These are phyloP conservation scores for Chlamydomonas sp. DNA, from an alignment of 139 green algal genomes.

Conservation along the genomic window DNA sequence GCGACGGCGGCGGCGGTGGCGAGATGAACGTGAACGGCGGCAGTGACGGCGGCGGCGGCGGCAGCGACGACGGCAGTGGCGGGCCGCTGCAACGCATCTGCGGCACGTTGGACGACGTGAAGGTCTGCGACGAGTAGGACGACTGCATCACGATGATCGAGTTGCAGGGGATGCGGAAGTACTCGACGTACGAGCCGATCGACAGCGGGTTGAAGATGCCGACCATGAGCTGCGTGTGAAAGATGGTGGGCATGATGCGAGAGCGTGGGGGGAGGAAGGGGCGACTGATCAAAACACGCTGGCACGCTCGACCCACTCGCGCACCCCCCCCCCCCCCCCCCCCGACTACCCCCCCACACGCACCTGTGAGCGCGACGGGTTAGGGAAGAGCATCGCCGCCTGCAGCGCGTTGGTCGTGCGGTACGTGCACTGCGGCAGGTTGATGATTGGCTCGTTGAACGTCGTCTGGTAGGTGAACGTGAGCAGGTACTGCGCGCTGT, in stretches of 20 bases:
- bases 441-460: conserved; percentile 13
- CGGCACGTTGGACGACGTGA: not conserved
- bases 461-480: conserved; percentile 15
- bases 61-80: not conserved
- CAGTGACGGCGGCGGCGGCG: not conserved
- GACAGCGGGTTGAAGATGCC: conserved; percentile 14
- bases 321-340: too few relatives aligned
- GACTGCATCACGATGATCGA: conserved; percentile 6
- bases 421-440: not conserved
- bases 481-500: conserved; percentile 6
- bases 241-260: not conserved
- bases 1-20: not conserved
- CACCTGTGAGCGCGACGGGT: not conserved
- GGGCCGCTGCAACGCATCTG: conserved; percentile 6
- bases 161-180: conserved; percentile 14
- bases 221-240: conserved; percentile 5
- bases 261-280: too few relatives aligned
- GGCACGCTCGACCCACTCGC: too few relatives aligned
- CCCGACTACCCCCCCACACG: too few relatives aligned
- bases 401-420: conserved; percentile 5
- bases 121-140: conserved; percentile 1
- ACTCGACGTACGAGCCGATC: conserved; percentile 9
- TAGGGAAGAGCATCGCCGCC: not conserved
- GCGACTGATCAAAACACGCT: too few relatives aligned
- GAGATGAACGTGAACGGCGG: not conserved